These are phyloP conservation scores for Aspergillus novofumigatus DNA, from an alignment of 2,329 filamentous ascomycete genomes.

Conservation along the genomic window DNA sequence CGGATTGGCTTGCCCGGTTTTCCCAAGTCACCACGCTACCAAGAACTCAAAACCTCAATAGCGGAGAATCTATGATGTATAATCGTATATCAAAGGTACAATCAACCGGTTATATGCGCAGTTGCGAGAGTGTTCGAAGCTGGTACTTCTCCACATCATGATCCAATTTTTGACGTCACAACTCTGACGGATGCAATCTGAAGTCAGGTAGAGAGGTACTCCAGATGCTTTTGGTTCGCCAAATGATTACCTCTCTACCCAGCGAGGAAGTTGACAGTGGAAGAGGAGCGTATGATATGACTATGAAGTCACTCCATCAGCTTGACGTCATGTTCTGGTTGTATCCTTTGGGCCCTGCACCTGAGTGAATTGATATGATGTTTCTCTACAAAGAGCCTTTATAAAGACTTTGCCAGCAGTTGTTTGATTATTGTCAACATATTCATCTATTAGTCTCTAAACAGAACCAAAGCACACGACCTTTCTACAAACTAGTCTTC, in stretches of 20 bases:
- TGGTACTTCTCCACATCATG: neutral
- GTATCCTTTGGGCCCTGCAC: neutral
- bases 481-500: neutral
- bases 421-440: neutral
- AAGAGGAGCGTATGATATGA: slow-evolving; percentile 2
- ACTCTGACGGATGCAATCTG: neutral
- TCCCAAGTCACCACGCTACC: neutral
- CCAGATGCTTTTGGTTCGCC: neutral
- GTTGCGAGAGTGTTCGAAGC: neutral
- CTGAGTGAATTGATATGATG: neutral
- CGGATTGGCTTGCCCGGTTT: neutral
- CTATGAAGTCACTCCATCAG: slow-evolving; percentile 5
- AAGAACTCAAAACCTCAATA: neutral
- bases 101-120: neutral
- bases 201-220: neutral
- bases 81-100: neutral
- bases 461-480: neutral
- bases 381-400: neutral
- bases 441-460: neutral
- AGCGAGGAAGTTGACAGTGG: neutral
- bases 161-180: neutral
- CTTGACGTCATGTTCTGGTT: slow-evolving; percentile 9
- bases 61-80: too few relatives aligned
- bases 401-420: neutral
- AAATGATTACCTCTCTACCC: neutral